Percentiles rank a stretch among this genome's conserved stretches.
These are phyloP conservation scores for Salix koriyanagi DNA, from an alignment of 345 rosid genomes.

Conservation along the genomic window DNA sequence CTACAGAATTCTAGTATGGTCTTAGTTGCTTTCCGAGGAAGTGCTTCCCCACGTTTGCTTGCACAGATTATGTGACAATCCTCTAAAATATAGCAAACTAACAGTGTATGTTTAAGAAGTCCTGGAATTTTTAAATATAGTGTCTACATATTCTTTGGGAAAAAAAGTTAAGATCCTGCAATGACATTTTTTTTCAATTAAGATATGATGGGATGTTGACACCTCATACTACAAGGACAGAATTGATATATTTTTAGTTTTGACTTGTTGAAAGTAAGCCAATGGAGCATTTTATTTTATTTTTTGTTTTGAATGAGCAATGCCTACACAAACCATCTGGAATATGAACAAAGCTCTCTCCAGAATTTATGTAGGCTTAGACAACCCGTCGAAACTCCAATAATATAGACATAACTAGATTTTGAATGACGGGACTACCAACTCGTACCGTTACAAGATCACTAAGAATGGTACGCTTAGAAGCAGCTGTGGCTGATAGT, in stretches of 20 bases:
- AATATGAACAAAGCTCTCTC: no score
- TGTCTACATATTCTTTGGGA: not conserved
- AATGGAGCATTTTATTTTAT: no score
- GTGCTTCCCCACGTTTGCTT: not conserved
- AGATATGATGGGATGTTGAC: no score
- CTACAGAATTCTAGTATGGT: not conserved
- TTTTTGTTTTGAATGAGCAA: no score
- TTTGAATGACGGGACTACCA: not conserved
- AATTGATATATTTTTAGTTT: no score
- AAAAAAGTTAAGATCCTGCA: no score
- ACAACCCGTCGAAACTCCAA: no score
- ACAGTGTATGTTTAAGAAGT: not conserved
- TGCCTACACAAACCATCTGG: no score
- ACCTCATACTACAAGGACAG: no score
- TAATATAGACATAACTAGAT: not conserved
- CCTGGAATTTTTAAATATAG: not conserved
- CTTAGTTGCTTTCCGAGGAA: not conserved
- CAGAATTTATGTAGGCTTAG: not conserved
- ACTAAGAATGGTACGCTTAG: slow-evolving; percentile 77
- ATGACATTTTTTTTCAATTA: no score
- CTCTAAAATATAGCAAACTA: not conserved
- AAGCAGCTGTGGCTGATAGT: slow-evolving; percentile 62
- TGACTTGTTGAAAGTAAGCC: no score
- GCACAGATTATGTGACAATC: not conserved
- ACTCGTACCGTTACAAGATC: slow-evolving; percentile 79